These are phyloP conservation scores for Penicillium sp. DNA, from an alignment of 2,329 filamentous ascomycete genomes.

Conservation along the genomic window DNA sequence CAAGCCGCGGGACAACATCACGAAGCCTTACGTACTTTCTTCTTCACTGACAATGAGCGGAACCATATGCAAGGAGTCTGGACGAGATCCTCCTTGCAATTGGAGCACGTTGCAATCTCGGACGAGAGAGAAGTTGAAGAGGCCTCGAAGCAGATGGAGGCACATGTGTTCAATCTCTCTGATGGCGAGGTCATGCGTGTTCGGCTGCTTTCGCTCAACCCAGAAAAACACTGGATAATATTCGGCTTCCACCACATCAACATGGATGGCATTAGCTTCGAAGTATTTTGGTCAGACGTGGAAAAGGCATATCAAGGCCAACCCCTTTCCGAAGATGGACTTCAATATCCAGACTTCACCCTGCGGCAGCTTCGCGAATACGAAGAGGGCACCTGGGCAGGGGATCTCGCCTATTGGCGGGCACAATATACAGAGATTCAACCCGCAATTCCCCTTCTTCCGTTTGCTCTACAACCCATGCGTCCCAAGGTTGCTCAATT, in stretches of 20 bases:
- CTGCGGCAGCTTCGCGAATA: conserved; percentile 24
- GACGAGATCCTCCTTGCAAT: conserved; percentile 17
- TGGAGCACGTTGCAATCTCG: conserved; percentile 20
- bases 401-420: conserved; percentile 19
- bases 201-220: conserved; percentile 6
- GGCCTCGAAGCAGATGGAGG: conserved; percentile 18
- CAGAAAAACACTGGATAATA: conserved; percentile 35
- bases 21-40: conserved; percentile 29
- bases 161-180: conserved; percentile 34
- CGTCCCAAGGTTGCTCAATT: conserved; percentile 11
- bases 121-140: conserved; percentile 15
- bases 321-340: conserved; percentile 13
- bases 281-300: conserved; percentile 40
- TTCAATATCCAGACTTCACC: conserved; percentile 35
- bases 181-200: conserved; percentile 26
- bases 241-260: conserved; percentile 44
- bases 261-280: conserved; percentile 43
- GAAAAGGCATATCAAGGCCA: conserved; percentile 36
- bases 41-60: conserved; percentile 16
- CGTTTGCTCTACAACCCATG: conserved; percentile 8
- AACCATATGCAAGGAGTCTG: conserved; percentile 19
- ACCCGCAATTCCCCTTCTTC: conserved; percentile 11
- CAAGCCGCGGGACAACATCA: conserved; percentile 23
- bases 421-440: conserved; percentile 9
- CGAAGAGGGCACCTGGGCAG: conserved; percentile 21